These are phyloP conservation scores for Trypanosoma avium DNA, from an alignment of 208 protist genomes.

Conservation along the genomic window DNA sequence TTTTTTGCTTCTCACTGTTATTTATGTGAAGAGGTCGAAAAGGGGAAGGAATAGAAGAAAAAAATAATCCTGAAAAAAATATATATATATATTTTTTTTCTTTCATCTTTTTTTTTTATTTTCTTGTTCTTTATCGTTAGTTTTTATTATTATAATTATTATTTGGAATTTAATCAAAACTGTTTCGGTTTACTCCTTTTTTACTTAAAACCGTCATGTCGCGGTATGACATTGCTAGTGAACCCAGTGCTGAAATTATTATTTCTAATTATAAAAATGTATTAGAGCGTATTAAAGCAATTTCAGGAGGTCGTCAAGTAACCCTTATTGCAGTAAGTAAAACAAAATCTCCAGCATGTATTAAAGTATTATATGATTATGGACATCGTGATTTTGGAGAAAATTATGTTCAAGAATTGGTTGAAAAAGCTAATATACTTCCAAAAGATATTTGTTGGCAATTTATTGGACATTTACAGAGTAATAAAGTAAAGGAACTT, in stretches of 20 bases:
- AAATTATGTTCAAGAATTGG: constrained; percentile 97
- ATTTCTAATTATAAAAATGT: constrained; percentile 58
- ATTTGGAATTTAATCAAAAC: too few species aligned
- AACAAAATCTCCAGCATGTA: constrained; percentile 73
- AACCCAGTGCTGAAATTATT: constrained; percentile 52
- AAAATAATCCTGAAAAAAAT: constrained; percentile 4
- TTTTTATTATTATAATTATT: too few species aligned
- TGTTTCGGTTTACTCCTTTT: constrained; percentile 22
- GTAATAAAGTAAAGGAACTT: constrained; percentile 95
- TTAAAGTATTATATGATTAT: constrained; percentile 58
- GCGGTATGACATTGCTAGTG: constrained; percentile 58
- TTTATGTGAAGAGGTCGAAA: neutral
- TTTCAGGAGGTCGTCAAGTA: constrained; percentile 40
- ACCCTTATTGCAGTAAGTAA: constrained; percentile 76
- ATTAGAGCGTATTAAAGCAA: constrained; percentile 27
- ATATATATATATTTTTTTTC: neutral
- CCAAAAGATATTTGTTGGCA: constrained; percentile 95
- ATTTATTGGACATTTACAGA: constrained; percentile 98
- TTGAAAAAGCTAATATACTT: constrained; percentile 80
- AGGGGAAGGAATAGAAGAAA: constrained; percentile 6
- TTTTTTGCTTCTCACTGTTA: neutral
- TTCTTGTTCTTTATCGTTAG: too few species aligned
- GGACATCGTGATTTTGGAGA: constrained; percentile 93
- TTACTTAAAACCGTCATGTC: constrained; percentile 24
- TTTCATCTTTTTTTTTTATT: neutral